phyloP scores from a whole-genome alignment of 805 yeast genomes.

The Scheffersomyces amazonensis region DNA sequence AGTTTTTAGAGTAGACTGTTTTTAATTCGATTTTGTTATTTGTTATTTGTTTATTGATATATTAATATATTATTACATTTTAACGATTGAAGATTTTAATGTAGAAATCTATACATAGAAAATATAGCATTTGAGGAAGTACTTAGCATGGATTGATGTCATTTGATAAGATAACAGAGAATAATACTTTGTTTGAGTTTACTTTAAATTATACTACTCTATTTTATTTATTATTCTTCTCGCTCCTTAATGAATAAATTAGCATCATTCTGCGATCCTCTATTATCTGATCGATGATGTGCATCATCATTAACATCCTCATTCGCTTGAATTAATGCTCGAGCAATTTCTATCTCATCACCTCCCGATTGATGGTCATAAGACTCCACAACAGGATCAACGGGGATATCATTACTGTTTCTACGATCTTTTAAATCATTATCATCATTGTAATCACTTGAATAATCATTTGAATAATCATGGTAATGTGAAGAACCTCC shows the following conservation, averaged over 20 bases:
- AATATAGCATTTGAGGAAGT: too few species aligned
- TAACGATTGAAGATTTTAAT: too few species aligned
- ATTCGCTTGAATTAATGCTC: conserved; percentile 62
- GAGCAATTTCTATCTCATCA: conserved; percentile 62
- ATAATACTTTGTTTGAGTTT: too few species aligned
- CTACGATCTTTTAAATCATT: conserved; percentile 1
- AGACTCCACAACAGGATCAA: conserved; percentile 57
- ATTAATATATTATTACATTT: too few species aligned
- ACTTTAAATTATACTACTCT: too few species aligned
- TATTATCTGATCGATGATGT: conserved; percentile 4
- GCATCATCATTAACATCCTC: conserved; percentile 28
- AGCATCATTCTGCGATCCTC: conserved; percentile 9
- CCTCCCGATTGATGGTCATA: conserved; percentile 41
- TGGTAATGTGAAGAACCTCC: background rate
- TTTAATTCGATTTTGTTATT: too few species aligned
- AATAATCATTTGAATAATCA: conserved; percentile 5
- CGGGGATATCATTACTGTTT: conserved; percentile 38
- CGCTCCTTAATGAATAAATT: conserved; percentile 16
- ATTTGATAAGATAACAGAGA: too few species aligned
- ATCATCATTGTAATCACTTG: conserved; percentile 5
- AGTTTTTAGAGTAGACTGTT: too few species aligned
- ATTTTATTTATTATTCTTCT: conserved; percentile 1
- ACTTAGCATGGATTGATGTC: too few species aligned
- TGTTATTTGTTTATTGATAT: too few species aligned
- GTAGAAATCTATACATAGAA: too few species aligned